Evolutionary conservation across 441 rosid genomes (phyloP), one percentile per base, ranked within the genome.

Genomic region (Pelargonium cotyledonis): DNA sequence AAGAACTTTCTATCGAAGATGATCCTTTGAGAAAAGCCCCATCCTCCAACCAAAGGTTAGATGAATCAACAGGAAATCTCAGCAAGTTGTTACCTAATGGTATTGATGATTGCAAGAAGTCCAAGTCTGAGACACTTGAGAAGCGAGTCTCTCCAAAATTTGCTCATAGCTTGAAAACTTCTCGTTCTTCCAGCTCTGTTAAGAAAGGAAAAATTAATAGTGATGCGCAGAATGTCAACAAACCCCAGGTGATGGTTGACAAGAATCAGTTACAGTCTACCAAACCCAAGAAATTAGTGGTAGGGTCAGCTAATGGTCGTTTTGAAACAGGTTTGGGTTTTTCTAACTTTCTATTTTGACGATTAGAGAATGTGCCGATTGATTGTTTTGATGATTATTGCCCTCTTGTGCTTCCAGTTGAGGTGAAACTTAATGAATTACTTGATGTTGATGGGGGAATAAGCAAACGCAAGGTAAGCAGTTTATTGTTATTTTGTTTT

Each of bases 361-460:
- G 46, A 29, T 46, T 41, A 7, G 58, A 62, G 26, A 57, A 51
- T 29, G 26, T 51, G 14, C 64, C 19, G 29, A 23, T 19, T 35
- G 40, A 61, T n/a, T 16, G 5, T 69, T 51, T 18, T 70, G 68
- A 51, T 75, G 44, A 65, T 73, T 57, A 66, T 23, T 73, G 63
- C 70, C 63, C 43, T 70, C 57, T 67, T 53, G 41, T 74, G 51
- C 68, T 77, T 78, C 79, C 95, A 95, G 99, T 95, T 79, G 92
- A 92, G 77, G 99, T 84, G 86, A 95, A 92, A 83, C 87, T 95
- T 65, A 95, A 92, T 73, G 99, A 95, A 75, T 77, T 95, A 83
- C 88, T 95, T 83, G 99, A 92, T 86, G 82, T 68, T 68, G 95
- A 82, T 63, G 98, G 99, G 78, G 99, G 99, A 63, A 89, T 95